Evolutionary conservation across 768 basidiomycete genomes (phyloP).

Genomic region (Termitomyces sp.): DNA sequence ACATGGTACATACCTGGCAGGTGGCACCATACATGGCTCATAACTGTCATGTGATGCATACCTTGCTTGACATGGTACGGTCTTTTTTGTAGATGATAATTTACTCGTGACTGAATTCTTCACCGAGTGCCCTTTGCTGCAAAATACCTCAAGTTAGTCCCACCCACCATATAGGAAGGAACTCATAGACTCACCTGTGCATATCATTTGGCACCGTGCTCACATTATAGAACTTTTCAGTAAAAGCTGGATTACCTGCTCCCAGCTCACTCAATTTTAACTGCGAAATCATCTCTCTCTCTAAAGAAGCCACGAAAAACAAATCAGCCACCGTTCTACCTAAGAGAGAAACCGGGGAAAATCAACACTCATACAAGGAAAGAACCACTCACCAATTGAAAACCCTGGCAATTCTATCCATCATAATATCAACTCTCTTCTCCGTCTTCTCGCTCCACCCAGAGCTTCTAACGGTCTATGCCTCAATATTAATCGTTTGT

Average conservation of each 20-base stretch:
- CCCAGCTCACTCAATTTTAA: conserved; percentile 83
- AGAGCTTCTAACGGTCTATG: conserved; percentile 70
- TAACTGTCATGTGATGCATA: no score
- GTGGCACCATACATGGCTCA: no score
- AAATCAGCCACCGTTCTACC: neutral
- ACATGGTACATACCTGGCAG: no score
- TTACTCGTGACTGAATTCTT: neutral
- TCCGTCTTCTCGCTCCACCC: conserved; percentile 46
- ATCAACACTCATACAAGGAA: neutral
- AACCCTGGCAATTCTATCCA: conserved; percentile 90
- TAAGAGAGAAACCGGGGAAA: neutral
- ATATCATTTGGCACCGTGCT: conserved; percentile 82
- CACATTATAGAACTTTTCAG: conserved; percentile 66
- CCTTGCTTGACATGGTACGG: no score
- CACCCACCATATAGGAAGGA: neutral
- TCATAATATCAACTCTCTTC: conserved; percentile 83
- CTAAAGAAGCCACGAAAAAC: conserved; percentile 21
- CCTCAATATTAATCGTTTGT: conserved; percentile 87
- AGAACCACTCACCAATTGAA: conserved; percentile 76
- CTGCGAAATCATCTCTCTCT: conserved; percentile 87
- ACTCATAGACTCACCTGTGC: conserved; percentile 55
- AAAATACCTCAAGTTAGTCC: conserved; percentile 55
- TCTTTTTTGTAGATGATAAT: no score
- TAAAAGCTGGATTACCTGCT: conserved; percentile 57
- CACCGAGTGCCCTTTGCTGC: conserved; percentile 62